Evolutionary conservation across 2,329 filamentous ascomycete species (phyloP).

Genomic region (Aspergillus sp.): DNA sequence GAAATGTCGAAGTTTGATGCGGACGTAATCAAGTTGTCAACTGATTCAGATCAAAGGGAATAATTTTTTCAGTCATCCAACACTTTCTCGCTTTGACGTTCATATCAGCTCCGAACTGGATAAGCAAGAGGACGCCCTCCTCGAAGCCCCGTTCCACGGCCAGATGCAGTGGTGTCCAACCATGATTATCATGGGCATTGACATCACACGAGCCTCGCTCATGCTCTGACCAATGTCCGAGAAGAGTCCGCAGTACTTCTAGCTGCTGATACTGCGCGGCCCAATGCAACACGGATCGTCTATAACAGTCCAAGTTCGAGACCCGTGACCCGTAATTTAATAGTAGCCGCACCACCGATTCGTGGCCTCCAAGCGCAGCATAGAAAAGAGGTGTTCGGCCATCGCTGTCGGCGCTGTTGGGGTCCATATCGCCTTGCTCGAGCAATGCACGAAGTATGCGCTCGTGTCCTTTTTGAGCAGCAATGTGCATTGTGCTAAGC

Average conservation of each 20-base stretch:
- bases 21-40: background rate
- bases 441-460: background rate
- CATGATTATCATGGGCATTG: slow-evolving; percentile 9
- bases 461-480: slow-evolving; percentile 7
- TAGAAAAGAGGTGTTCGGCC: background rate
- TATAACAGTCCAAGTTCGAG: background rate
- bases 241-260: background rate
- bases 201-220: background rate
- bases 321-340: background rate
- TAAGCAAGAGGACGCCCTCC: slow-evolving; percentile 20
- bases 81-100: slow-evolving; percentile 12
- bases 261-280: background rate
- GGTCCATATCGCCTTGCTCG: background rate
- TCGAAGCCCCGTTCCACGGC: slow-evolving; percentile 22
- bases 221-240: background rate
- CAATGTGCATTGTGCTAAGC: slow-evolving; percentile 2
- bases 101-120: slow-evolving; percentile 24
- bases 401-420: background rate
- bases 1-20: too few relatives aligned
- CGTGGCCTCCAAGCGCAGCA: background rate
- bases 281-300: background rate
- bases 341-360: background rate
- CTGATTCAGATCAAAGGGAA: background rate
- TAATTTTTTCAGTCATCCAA: background rate
- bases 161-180: slow-evolving; percentile 26